A percentile compares a stretch with the other conserved stretches of the same genome.
Conservation (phyloP, 2,329 filamentous ascomycete species). For the Ophiognomonia clavigignenti-juglandacearum region DNA sequence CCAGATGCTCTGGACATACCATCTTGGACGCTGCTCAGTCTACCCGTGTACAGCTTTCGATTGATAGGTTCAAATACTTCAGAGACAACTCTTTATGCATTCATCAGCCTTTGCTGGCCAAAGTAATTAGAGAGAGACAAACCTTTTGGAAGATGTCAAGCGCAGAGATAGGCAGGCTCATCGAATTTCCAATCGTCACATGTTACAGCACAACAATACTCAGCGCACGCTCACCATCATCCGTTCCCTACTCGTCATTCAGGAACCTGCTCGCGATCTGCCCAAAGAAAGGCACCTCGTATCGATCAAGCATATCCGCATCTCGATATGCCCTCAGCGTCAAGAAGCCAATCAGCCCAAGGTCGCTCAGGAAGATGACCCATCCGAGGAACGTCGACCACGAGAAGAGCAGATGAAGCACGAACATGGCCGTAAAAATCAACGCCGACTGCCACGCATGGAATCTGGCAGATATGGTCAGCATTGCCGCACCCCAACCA, state of each 20-base stretch:
- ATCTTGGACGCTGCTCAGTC: too few species aligned
- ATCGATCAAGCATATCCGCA: constrained; percentile 66
- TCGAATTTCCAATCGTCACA: too few species aligned
- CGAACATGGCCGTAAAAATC: constrained; percentile 68
- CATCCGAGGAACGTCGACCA: constrained; percentile 83
- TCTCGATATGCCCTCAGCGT: constrained; percentile 78
- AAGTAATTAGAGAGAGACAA: too few species aligned
- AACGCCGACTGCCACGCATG: constrained; percentile 94
- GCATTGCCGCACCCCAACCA: constrained; percentile 1
- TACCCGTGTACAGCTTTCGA: too few species aligned
- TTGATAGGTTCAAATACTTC: too few species aligned
- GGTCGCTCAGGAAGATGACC: constrained; percentile 72
- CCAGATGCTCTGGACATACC: too few species aligned
- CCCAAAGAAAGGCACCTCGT: constrained; percentile 84
- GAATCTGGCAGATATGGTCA: constrained; percentile 53
- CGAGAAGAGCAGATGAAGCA: constrained; percentile 79
- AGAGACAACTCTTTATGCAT: too few species aligned
- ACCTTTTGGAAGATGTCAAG: too few species aligned
- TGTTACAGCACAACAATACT: neutral
- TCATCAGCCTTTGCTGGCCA: too few species aligned
- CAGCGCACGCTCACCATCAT: neutral
- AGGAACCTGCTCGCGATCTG: constrained; percentile 81
- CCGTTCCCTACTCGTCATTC: constrained; percentile 65
- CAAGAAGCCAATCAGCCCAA: constrained; percentile 71
- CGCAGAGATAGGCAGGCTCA: too few species aligned